These are phyloP conservation scores for Lenwebbia sp. DNA, from an alignment of 345 rosid species.

Conservation along the genomic window DNA sequence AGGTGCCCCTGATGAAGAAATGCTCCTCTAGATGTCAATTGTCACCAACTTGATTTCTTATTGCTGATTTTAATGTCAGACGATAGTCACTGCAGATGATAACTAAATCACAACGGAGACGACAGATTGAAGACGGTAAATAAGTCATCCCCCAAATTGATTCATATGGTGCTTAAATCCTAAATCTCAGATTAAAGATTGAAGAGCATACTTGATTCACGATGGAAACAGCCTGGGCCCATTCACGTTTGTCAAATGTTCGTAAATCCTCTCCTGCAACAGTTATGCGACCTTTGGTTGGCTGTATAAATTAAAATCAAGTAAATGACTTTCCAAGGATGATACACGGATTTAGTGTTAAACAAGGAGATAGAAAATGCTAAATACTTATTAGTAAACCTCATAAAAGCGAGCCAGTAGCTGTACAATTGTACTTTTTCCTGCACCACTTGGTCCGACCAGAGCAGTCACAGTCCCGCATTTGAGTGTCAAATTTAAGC, in stretches of 20 bases:
- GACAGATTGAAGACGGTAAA: background rate
- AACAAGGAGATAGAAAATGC: background rate
- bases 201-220: conserved; percentile 67
- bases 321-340: conserved; percentile 1
- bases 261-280: conserved; percentile 90
- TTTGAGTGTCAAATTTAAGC: conserved; percentile 57
- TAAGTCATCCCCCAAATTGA: background rate
- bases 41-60: background rate
- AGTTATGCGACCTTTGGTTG: conserved; percentile 75
- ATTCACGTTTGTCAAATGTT: conserved; percentile 82
- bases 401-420: conserved; percentile 90
- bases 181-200: background rate
- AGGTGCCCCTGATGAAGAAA: background rate
- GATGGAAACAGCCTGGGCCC: conserved; percentile 84
- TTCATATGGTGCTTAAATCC: background rate
- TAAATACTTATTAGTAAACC: conserved; percentile 20
- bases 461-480: conserved; percentile 86
- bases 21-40: background rate
- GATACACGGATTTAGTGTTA: background rate
- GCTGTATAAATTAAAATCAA: conserved; percentile 39
- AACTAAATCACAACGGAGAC: background rate
- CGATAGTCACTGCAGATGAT: background rate
- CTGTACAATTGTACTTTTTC: conserved; percentile 94
- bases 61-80: background rate
- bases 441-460: conserved; percentile 96